These are phyloP conservation scores for Codiaeum variegatum DNA, from an alignment of 441 rosid species.

Conservation along the genomic window DNA sequence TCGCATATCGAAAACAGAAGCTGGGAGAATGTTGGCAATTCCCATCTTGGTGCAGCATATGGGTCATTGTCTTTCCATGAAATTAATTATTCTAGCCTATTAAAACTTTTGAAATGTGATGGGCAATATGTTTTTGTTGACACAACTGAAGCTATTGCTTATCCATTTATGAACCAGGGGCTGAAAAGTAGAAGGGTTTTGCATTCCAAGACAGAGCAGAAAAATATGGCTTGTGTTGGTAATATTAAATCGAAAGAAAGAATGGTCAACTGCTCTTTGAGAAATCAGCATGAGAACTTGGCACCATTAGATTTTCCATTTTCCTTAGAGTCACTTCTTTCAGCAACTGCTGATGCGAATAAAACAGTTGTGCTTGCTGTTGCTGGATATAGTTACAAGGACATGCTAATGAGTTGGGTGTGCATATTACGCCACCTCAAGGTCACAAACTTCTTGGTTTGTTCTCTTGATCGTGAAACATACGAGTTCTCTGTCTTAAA, in stretches of 20 bases:
- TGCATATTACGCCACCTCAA: conserved; percentile 71
- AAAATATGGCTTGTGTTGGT: conserved; percentile 44
- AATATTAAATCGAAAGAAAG: conserved; percentile 31
- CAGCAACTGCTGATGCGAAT: conserved; percentile 57
- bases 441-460: conserved; percentile 70
- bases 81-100: conserved; percentile 36
- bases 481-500: conserved; percentile 68
- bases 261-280: conserved; percentile 30
- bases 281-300: conserved; percentile 33
- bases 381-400: conserved; percentile 91
- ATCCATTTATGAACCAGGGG: conserved; percentile 26
- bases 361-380: conserved; percentile 70
- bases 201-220: conserved; percentile 38
- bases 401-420: conserved; percentile 94
- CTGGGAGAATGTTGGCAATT: conserved; percentile 80
- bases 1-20: conserved; percentile 35
- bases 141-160: conserved; percentile 26
- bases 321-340: conserved; percentile 71
- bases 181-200: conserved; percentile 31
- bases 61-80: conserved; percentile 53
- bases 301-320: conserved; percentile 43
- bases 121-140: conserved; percentile 41
- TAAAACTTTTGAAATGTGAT: conserved; percentile 61
- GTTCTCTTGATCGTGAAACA: conserved; percentile 85
- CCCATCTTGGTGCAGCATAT: conserved; percentile 62